A percentile compares a stretch with the other conserved stretches of the same genome.
These are phyloP conservation scores for Parastagonospora nodorum DNA, from an alignment of 2,329 filamentous ascomycete species.

Conservation along the genomic window DNA sequence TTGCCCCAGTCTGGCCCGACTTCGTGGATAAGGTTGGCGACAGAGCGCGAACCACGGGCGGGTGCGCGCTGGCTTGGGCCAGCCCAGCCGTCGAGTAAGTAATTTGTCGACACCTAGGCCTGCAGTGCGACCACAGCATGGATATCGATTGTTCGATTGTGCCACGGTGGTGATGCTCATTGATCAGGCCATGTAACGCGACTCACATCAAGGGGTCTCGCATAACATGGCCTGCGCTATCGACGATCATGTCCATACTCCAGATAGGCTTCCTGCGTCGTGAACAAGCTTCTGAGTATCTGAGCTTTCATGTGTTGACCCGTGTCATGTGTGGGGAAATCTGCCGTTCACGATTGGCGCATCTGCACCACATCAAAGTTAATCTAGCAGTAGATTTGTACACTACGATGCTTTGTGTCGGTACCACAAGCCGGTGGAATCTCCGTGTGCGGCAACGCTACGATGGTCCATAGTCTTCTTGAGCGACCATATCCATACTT, in stretches of 20 bases:
- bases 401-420: neutral
- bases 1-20: slow-evolving; percentile 37
- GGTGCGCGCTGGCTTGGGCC: slow-evolving; percentile 20
- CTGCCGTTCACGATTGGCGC: slow-evolving; percentile 5
- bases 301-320: neutral
- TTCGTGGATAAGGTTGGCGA: slow-evolving; percentile 42
- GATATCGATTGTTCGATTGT: slow-evolving; percentile 35
- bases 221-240: slow-evolving; percentile 7
- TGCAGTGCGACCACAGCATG: slow-evolving; percentile 30
- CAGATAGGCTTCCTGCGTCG: neutral
- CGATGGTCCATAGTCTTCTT: neutral
- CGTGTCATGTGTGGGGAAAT: slow-evolving; percentile 23
- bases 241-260: neutral
- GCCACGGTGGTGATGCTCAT: slow-evolving; percentile 19
- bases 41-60: slow-evolving; percentile 33
- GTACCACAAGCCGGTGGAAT: neutral
- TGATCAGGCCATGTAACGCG: slow-evolving; percentile 30
- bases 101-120: slow-evolving; percentile 2
- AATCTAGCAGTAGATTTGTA: slow-evolving; percentile 6
- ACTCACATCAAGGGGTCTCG: neutral
- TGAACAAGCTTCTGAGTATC: neutral
- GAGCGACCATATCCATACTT: neutral
- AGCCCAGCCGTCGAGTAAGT: slow-evolving; percentile 14
- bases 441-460: neutral
- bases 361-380: slow-evolving; percentile 2